Evolutionary conservation across 306 rosid genomes (phyloP), one percentile per base, ranked within the genome.

Genomic region (Benincasa hispida): DNA sequence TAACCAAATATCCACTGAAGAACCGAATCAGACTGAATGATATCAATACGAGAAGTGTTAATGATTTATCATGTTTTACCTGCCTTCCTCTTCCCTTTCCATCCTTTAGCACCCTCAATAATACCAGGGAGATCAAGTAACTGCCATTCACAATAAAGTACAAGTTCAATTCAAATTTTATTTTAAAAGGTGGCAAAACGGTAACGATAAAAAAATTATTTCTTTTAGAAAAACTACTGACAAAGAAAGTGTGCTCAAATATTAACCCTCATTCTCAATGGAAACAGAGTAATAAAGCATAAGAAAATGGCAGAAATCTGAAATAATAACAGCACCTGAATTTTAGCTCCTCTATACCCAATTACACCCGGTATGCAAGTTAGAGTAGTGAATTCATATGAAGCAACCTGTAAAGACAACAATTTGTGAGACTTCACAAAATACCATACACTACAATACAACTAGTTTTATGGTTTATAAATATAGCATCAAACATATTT

Each of bases 41-140:
- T 66, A 39, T 37, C 19, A n/a, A n/a, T 0, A 66, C 18, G 5
- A 37, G 19, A 28, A 67, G 74, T 50, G 12, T 25, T 66, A 41
- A 66, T 56, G 3, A 8, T 70, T 66, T 4, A 22, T 75, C 37
- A 62, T 19, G 63, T 74, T 76, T 89, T 90, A 94, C 99, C 97
- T 94, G 99, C 79, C 99, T 87, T 82, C 99, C 99, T 90, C 99
- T 89, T 59, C 97, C 99, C 86, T 94, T 94, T 70, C 99, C 97
- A 79, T 92, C 99, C 85, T 94, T n/a, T 92, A 2, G 97, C 97
- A 82, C 99, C 96, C 88, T 94, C 97, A 69, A 94, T 94, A 87
- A 94, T 94, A 73, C 97, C 97, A 67, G 99, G 98, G 56, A 94
- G 97, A 88, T 94, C 97, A 87, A 94, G 85, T 83, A 94, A 87